These are phyloP conservation scores for Flaveria sonorensis DNA, from an alignment of 129 eudicot species.

Conservation along the genomic window DNA sequence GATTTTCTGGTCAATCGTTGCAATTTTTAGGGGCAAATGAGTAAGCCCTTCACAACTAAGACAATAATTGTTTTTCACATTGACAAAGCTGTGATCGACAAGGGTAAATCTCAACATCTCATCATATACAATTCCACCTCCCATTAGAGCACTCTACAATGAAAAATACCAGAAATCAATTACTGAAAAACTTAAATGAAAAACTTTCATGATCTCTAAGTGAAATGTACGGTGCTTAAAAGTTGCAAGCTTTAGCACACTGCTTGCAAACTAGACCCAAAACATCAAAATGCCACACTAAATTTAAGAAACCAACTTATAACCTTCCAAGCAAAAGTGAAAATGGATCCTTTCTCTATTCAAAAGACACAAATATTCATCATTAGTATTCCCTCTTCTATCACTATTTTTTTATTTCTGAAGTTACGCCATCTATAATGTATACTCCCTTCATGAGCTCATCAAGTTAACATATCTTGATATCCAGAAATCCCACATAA, in stretches of 20 bases:
- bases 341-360: not conserved
- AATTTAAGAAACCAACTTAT: slow-evolving; percentile 17
- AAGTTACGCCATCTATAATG: slow-evolving; percentile 16
- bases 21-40: not conserved
- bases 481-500: not conserved
- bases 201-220: not conserved
- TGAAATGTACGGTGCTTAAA: slow-evolving; percentile 2
- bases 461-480: not conserved
- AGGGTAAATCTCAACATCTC: not conserved
- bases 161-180: not conserved
- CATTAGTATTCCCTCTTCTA: slow-evolving; percentile 20
- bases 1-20: not conserved
- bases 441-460: not conserved
- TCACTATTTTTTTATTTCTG: not conserved
- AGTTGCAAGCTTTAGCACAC: slow-evolving; percentile 18
- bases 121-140: not conserved
- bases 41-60: slow-evolving; percentile 1
- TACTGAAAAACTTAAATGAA: not conserved
- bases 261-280: slow-evolving; percentile 22
- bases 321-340: slow-evolving; percentile 4
- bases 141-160: not conserved
- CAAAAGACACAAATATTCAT: slow-evolving; percentile 19
- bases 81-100: not conserved
- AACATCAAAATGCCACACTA: slow-evolving; percentile 19
- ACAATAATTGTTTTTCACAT: not conserved